These are phyloP conservation scores for Neurospora africana DNA, from an alignment of 495 filamentous ascomycete genomes.

Conservation along the genomic window DNA sequence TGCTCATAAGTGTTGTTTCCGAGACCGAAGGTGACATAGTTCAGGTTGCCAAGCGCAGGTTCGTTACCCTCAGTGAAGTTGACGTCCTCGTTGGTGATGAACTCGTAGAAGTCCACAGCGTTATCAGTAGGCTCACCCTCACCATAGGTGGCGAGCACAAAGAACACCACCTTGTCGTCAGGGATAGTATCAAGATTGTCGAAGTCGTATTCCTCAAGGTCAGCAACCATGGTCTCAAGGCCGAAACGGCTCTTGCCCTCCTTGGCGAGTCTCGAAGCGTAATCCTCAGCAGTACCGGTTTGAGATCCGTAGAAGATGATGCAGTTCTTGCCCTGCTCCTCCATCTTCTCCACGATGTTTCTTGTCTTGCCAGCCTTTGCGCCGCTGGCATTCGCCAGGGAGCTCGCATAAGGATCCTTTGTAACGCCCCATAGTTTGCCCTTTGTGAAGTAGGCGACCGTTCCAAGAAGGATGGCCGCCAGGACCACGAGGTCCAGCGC, in stretches of 20 bases:
- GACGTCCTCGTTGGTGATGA: conserved; percentile 71
- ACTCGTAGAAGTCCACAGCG: conserved; percentile 97
- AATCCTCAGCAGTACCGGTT: conserved; percentile 97
- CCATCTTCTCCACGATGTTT: conserved; percentile 91
- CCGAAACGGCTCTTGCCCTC: conserved; percentile 94
- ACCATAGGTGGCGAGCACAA: conserved; percentile 94
- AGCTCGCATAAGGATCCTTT: conserved; percentile 78
- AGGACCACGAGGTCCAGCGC: conserved; percentile 91
- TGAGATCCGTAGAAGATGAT: conserved; percentile 98
- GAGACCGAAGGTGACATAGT: conserved; percentile 90
- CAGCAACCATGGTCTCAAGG: conserved; percentile 95
- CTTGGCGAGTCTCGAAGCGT: conserved; percentile 94
- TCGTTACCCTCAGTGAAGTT: conserved; percentile 73
- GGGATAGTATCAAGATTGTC: conserved; percentile 87
- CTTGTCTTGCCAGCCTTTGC: conserved; percentile 78
- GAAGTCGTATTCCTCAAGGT: conserved; percentile 96
- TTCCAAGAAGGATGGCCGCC: conserved; percentile 70
- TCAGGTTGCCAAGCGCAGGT: conserved; percentile 69
- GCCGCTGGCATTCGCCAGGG: conserved; percentile 57
- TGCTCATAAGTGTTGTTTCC: conserved; percentile 99
- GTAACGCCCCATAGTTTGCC: conserved; percentile 79
- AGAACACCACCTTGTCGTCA: conserved; percentile 83
- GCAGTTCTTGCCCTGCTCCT: conserved; percentile 91
- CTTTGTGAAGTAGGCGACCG: conserved; percentile 93
- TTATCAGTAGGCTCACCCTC: conserved; percentile 99